A percentile compares a stretch with the other conserved stretches of the same genome.
Conservation (phyloP, 2,329 filamentous ascomycete genomes). For the Colletotrichum cuscutae region DNA sequence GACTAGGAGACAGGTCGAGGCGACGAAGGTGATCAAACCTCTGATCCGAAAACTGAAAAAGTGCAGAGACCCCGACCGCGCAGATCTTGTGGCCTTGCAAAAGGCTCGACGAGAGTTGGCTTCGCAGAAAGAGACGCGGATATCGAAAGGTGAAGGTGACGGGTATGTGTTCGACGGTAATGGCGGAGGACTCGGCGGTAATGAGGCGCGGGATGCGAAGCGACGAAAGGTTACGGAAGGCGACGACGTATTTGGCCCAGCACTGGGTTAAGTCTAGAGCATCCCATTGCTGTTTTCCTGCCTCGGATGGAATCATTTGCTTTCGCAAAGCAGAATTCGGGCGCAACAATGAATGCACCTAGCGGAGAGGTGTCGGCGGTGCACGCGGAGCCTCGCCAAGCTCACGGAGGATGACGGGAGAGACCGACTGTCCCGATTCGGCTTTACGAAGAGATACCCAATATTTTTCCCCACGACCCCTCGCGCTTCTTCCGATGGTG, state of each 20-base stretch:
- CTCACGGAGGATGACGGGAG: background rate
- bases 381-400: background rate
- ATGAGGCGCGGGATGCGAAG: slow-evolving; percentile 53
- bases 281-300: background rate
- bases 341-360: background rate
- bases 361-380: background rate
- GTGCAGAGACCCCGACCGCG: slow-evolving; percentile 79
- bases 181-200: slow-evolving; percentile 19
- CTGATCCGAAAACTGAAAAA: slow-evolving; percentile 76
- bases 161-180: slow-evolving; percentile 57
- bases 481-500: background rate
- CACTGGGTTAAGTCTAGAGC: slow-evolving; percentile 1
- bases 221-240: slow-evolving; percentile 54
- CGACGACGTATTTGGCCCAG: slow-evolving; percentile 59
- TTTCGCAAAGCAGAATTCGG: background rate
- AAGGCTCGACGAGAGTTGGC: slow-evolving; percentile 68
- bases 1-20: slow-evolving; percentile 55
- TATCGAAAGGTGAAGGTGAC: slow-evolving; percentile 48
- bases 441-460: slow-evolving; percentile 28
- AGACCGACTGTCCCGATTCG: slow-evolving; percentile 1
- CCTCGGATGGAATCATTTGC: background rate
- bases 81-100: slow-evolving; percentile 76
- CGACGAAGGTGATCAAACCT: slow-evolving; percentile 62
- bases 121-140: slow-evolving; percentile 54
- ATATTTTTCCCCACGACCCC: background rate